Base-by-base conservation (phyloP, 352 stramenopile genomes). In the Phytophthora constricta region DNA sequence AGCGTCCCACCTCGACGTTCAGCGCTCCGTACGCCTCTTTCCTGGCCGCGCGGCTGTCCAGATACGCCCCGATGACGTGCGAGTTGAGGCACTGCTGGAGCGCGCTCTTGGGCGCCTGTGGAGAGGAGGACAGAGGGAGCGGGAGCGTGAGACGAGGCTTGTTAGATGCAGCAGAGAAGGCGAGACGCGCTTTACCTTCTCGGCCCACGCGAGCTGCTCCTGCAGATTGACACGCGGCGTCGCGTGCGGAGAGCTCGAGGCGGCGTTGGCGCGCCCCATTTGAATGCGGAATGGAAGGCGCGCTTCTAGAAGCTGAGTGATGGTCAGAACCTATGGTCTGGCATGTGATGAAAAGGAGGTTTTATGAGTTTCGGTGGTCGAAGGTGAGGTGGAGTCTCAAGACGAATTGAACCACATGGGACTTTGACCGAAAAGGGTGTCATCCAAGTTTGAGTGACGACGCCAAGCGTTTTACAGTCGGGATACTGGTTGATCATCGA, bases 11-110 rank as follows among this genome's bases (percentile, higher is more conserved):
- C 27, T 50, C 20, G 19, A 34, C 22, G 8, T 2, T 47, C 0
- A 61, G 9, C 11, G 17, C 16, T n/a, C 3, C 80, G 47, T 60
- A 82, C 79, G 59, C 65, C 64, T 73, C 57, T 47, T 92, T 92
- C 28, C 73, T 60, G 45, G 72, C 58, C 33, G 74, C 62, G 9
- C 82, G 74, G 49, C 72, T 82, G 49, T 91, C 77, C n/a, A 92
- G 70, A 76, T 92, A 93, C 17, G 71, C 62, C 43, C 72, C 85
- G 59, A 92, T 93, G 56, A 89, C 75, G 58, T 93, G 86, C 34
- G 86, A 92, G 62, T 93, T 93, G 17, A 93, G 68, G 55, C 86
- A 90, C 53, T 92, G 82, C 56, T 92, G 83, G 27, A 93, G 70
- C 34, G 72, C 63, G 47, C 83, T 89, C 55, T 49, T 67, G 4